Conservation (phyloP, 306 rosid species). For the Vachellia pachyceras region DNA sequence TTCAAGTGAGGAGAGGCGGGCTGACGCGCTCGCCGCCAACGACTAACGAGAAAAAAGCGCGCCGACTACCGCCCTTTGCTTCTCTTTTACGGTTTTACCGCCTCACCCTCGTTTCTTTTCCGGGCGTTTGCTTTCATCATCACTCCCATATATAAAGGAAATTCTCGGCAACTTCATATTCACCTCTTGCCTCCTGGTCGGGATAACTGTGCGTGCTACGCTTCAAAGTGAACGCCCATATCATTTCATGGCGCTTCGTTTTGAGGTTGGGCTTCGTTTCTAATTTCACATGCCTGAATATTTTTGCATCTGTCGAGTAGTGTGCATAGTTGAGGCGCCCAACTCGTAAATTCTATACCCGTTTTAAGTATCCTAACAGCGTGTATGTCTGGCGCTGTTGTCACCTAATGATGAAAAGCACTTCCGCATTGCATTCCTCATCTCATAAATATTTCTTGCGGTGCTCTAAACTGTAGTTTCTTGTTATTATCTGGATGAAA, state of each 20-base stretch:
- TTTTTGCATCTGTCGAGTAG: background rate
- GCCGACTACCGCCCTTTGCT: background rate
- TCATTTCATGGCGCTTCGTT: conserved; percentile 72
- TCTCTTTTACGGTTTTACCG: background rate
- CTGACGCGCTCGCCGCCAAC: background rate
- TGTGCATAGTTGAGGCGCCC: background rate
- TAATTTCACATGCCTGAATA: background rate
- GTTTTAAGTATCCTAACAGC: background rate
- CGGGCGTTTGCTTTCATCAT: background rate
- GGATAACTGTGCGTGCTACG: conserved; percentile 11
- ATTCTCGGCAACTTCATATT: no score
- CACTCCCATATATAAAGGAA: no score
- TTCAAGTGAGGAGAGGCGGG: background rate
- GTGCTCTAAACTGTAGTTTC: background rate
- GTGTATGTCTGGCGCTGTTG: background rate
- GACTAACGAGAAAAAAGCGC: background rate
- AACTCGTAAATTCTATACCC: background rate
- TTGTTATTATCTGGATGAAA: background rate
- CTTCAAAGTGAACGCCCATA: conserved; percentile 19
- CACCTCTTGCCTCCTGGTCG: background rate
- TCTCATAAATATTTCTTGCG: background rate
- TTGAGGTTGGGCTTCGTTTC: conserved; percentile 60
- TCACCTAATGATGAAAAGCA: background rate
- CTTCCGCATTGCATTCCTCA: background rate
- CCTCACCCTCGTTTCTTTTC: background rate